These are phyloP conservation scores for Fusarium xyrophilum DNA, from an alignment of 2,329 filamentous ascomycete genomes.

Conservation along the genomic window DNA sequence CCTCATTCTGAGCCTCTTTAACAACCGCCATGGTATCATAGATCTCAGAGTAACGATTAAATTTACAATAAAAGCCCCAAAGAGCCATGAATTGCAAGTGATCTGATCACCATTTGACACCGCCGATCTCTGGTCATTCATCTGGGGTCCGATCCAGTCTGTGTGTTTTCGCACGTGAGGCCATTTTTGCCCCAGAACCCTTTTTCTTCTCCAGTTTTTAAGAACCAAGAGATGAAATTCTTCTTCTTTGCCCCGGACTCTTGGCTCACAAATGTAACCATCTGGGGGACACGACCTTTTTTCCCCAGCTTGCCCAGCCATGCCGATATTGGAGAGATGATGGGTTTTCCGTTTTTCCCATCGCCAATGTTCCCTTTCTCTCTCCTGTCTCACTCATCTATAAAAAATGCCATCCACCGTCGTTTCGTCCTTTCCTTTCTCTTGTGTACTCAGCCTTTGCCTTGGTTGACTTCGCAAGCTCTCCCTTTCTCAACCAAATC, in stretches of 20 bases:
- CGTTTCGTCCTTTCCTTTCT: rapidly evolving
- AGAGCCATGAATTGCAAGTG: not conserved
- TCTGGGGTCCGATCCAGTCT: not conserved
- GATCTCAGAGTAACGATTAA: not conserved
- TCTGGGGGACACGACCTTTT: not conserved
- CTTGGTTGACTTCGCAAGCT: not conserved
- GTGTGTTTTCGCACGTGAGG: not conserved
- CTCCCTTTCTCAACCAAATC: not conserved
- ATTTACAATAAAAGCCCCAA: rapidly evolving
- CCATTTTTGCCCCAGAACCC: not conserved
- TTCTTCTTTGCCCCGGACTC: not conserved
- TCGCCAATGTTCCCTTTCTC: not conserved
- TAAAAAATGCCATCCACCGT: not conserved
- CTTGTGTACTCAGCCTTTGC: not conserved
- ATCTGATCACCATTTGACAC: not conserved
- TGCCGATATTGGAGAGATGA: not conserved
- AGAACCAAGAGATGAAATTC: not conserved
- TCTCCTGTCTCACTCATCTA: not conserved
- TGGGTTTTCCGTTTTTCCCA: not conserved
- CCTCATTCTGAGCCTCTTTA: not conserved
- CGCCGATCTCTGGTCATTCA: not conserved
- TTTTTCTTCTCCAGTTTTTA: not conserved
- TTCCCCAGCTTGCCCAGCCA: not conserved
- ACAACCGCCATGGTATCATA: no score
- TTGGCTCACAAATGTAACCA: not conserved